These are phyloP conservation scores for Lachancea kluyveri DNA, from an alignment of 805 yeast species.

Conservation along the genomic window DNA sequence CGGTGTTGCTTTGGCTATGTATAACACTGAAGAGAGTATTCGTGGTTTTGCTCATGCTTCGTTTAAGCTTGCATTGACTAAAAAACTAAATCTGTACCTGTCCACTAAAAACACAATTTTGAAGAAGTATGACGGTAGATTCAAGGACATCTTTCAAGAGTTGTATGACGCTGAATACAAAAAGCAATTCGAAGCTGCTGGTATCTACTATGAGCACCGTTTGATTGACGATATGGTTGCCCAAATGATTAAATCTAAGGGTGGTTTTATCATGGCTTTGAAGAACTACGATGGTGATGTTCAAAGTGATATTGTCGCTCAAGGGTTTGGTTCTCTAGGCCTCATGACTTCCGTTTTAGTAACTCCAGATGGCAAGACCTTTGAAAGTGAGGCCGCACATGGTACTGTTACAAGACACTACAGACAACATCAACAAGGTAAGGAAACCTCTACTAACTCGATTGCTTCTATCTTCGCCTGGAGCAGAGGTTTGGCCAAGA, in stretches of 20 bases:
- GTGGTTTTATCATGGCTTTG: constrained; percentile 75
- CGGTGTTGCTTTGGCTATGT: constrained; percentile 79
- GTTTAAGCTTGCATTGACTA: constrained; percentile 63
- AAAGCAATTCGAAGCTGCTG: constrained; percentile 48
- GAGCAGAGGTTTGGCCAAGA: constrained; percentile 78
- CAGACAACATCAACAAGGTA: constrained; percentile 76
- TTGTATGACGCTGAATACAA: constrained; percentile 55
- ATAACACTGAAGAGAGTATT: constrained; percentile 75
- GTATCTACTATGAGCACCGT: constrained; percentile 73
- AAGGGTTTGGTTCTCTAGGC: constrained; percentile 80
- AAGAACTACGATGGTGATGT: constrained; percentile 86
- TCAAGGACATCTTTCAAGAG: constrained; percentile 72
- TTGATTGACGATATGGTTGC: constrained; percentile 86
- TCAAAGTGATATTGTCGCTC: constrained; percentile 80
- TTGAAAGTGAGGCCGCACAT: constrained; percentile 82
- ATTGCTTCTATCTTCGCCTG: constrained; percentile 83
- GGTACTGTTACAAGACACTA: constrained; percentile 85
- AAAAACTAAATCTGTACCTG: constrained; percentile 57
- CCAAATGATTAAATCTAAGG: constrained; percentile 79
- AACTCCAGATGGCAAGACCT: constrained; percentile 83
- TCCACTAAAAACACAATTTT: constrained; percentile 78
- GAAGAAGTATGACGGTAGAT: constrained; percentile 77
- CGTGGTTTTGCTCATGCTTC: constrained; percentile 75
- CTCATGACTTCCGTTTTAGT: constrained; percentile 78
- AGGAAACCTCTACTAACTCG: constrained; percentile 78